Conservation (phyloP, 2,329 filamentous ascomycete genomes). For the Xylaria sp. region DNA sequence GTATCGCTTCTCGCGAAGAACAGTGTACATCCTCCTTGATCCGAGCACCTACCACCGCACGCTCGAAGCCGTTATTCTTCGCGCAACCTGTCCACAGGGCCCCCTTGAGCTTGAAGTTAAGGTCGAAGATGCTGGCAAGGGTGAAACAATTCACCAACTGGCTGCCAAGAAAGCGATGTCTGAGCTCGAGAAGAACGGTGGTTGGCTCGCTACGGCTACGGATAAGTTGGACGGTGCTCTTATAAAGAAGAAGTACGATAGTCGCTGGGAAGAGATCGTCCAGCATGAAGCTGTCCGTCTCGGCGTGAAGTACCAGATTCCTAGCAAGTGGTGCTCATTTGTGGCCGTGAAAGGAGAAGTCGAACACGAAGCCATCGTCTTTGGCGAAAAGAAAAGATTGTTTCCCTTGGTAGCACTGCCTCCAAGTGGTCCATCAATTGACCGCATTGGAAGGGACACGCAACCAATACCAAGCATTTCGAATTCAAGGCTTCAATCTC, state of each 20-base stretch:
- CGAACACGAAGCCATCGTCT: conserved; percentile 21
- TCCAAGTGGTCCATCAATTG: too few species aligned
- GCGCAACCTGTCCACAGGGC: conserved; percentile 27
- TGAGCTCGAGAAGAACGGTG: conserved; percentile 33
- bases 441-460: too few species aligned
- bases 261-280: conserved; percentile 18
- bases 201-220: conserved; percentile 28
- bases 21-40: conserved; percentile 35
- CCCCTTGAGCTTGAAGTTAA: conserved; percentile 34
- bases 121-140: conserved; percentile 32
- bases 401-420: not conserved
- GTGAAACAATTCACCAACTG: conserved; percentile 37
- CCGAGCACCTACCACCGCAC: conserved; percentile 22
- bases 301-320: conserved; percentile 15
- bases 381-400: not conserved
- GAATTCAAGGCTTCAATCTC: too few species aligned
- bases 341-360: conserved; percentile 12
- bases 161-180: conserved; percentile 31
- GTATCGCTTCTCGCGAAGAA: conserved; percentile 32
- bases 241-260: conserved; percentile 18
- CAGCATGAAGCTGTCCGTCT: conserved; percentile 25
- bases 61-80: conserved; percentile 32
- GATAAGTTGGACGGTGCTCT: conserved; percentile 9
- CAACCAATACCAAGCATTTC: too few species aligned
- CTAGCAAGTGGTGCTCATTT: conserved; percentile 30